Base-by-base conservation (phyloP, 2,329 filamentous ascomycete species). In the Exophiala sideris region DNA sequence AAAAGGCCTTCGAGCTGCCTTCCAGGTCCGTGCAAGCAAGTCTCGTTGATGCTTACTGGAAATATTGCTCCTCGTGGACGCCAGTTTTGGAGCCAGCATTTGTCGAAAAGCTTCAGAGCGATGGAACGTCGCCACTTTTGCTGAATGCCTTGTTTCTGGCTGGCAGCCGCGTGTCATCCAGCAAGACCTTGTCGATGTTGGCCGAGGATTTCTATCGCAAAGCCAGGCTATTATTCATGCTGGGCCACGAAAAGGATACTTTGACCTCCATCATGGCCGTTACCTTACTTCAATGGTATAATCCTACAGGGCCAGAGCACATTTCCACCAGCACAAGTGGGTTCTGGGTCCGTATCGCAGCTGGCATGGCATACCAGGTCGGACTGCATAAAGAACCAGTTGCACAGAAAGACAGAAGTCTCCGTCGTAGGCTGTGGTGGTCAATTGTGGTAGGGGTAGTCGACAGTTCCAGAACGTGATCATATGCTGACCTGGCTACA, bases 201-300 rank as follows among this genome's bases (percentile, higher is more conserved):
- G 38, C 47, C 3, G 52, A 55, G 32, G 48, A 51, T 9, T 51
- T 50, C 48, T 55, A 55, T 39, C 34, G 41, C 14, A 50, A 48
- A 39, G 48, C 47, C 6, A 55, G 42, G 33, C 14, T 51, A 14
- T 24, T 55, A 12, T 55, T 55, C 34, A 44, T 51, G 14, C 34
- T 50, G 18, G 67, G 66, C 9, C 65, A 68, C 36, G 67, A 68
- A 53, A 68, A 63, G 18, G 66, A 69, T 39, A 65, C 66, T 2
- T 50, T 69, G 3, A 66, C 62, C 1, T 63, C 68, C 1, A 66
- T 69, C 32, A 65, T 64, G n/a, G 65, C 67, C 3, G 65, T 67
- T 9, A 65, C 61, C 21, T 65, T 61, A 2, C 48, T 60, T 32
- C 53, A 60, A 24, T 60, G 54, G 54, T 60, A 44, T 14, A 60